Conservation (phyloP, 2,329 filamentous ascomycete genomes). For the Cordyceps militaris region DNA sequence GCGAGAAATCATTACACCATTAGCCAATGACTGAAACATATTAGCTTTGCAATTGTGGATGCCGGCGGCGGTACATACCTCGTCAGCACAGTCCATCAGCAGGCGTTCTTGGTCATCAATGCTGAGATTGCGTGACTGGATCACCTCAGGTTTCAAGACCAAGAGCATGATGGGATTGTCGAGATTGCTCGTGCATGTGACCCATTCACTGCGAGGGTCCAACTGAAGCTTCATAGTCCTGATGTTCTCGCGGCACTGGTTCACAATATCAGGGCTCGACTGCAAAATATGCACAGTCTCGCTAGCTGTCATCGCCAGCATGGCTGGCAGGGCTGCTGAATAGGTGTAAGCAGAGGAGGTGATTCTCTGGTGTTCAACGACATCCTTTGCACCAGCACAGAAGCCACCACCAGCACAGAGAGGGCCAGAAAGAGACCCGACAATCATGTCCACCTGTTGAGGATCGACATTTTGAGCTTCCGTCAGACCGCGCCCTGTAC, state of each 20-base stretch:
- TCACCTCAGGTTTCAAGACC: conserved; percentile 74
- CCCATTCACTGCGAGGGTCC: conserved; percentile 90
- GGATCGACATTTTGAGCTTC: conserved; percentile 96
- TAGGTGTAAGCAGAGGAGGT: conserved; percentile 90
- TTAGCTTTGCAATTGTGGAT: conserved; percentile 7
- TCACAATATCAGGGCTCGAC: conserved; percentile 74
- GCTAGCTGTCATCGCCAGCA: conserved; percentile 91
- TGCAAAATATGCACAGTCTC: conserved; percentile 84
- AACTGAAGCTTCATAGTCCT: conserved; percentile 78
- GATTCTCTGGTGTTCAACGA: conserved; percentile 94
- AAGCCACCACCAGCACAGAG: conserved; percentile 92
- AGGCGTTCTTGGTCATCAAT: conserved; percentile 75
- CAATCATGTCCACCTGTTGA: conserved; percentile 91
- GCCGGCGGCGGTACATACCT: conserved; percentile 52
- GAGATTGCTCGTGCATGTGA: conserved; percentile 67
- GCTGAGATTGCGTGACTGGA: conserved; percentile 61
- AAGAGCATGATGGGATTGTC: conserved; percentile 88
- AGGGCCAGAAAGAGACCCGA: conserved; percentile 84
- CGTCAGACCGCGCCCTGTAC: conserved; percentile 84
- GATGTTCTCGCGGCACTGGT: conserved; percentile 77
- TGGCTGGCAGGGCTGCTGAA: conserved; percentile 87
- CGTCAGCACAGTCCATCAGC: conserved; percentile 88
- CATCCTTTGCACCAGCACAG: conserved; percentile 84
- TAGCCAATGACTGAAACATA: conserved; percentile 60
- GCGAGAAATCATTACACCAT: conserved; percentile 82